Base-by-base conservation (phyloP, 441 rosid species). In the Erodium texanum region DNA sequence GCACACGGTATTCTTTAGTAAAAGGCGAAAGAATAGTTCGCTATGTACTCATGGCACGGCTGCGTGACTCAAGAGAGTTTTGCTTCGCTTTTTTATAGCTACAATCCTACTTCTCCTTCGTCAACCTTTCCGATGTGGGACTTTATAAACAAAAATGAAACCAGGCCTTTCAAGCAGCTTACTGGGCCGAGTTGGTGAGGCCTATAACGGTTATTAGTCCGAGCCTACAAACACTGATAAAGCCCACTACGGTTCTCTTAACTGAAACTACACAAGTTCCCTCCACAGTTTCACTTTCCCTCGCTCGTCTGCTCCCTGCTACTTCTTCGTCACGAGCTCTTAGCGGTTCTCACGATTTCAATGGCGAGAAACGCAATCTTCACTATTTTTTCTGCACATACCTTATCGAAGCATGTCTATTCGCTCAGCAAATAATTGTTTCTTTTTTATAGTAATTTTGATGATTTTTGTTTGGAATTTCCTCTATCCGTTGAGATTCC, bases 11-110 rank as follows among this genome's bases (percentile, higher is more conserved):
- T 79, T 83, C 87, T 86, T 82, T 88, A 86, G 88, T 88, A 82
- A 80, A 81, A 84, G 85, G 87, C 85, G 82, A 84, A 84, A 81
- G 90, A 87, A 83, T 86, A 84, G 79, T 82, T 87, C 81, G 88
- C 87, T 83, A 1, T 7, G 48, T 16, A 1, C 54, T 48, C 54
- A 48, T 45, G 54, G 3, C 54, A 15, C 54, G 18, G 54, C 54
- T 45, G 54, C 54, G 52, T 45, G 52, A 11, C 1, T 45, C 12
- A 3, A 45, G 12, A 45, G 15, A 2, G 14, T 3, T 10, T 9
- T 45, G 52, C 52, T 45, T 11, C n/a, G 2, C 15, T 4, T 11
- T 12, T 45, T 10, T 45, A 45, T 45, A 11, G 14, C 10, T 10
- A 3, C 52, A 3, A 3, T 45, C 15, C 52, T 14, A 10, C 52